Percentiles rank a stretch among this genome's conserved stretches.
These are phyloP conservation scores for Phlegmacium glaucopus DNA, from an alignment of 768 basidiomycete genomes.

Conservation along the genomic window DNA sequence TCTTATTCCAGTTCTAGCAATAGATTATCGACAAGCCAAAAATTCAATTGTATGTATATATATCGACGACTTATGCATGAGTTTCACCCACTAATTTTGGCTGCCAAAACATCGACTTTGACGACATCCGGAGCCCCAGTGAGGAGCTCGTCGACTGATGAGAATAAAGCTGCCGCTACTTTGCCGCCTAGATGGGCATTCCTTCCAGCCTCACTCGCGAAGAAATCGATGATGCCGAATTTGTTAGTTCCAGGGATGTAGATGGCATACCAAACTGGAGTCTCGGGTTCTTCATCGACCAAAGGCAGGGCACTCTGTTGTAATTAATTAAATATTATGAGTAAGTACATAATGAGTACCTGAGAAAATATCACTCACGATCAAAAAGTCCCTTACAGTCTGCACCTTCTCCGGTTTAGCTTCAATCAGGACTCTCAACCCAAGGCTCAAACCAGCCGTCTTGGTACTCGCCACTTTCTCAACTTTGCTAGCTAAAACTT, in stretches of 20 bases:
- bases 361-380: constrained; percentile 21
- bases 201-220: constrained; percentile 28
- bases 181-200: constrained; percentile 30
- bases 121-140: constrained; percentile 26
- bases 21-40: too few species aligned
- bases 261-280: constrained; percentile 36
- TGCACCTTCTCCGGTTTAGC: constrained; percentile 34
- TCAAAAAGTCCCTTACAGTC: constrained; percentile 31
- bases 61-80: too few species aligned
- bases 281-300: constrained; percentile 31
- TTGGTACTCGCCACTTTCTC: constrained; percentile 7
- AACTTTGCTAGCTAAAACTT: constrained; percentile 31
- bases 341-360: background rate
- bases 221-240: constrained; percentile 40
- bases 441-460: constrained; percentile 25
- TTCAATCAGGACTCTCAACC: constrained; percentile 29
- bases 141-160: constrained; percentile 29
- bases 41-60: too few species aligned
- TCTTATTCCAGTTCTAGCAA: too few species aligned
- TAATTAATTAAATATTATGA: background rate
- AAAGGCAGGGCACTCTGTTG: constrained; percentile 28
- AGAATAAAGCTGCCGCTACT: constrained; percentile 33
- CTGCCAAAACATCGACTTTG: constrained; percentile 31
- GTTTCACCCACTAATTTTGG: too few species aligned
- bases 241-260: constrained; percentile 31